Evolutionary conservation across 2,329 filamentous ascomycete species (phyloP), one percentile per base, ranked within the genome.

Genomic region (Thermoascus crustaceus): DNA sequence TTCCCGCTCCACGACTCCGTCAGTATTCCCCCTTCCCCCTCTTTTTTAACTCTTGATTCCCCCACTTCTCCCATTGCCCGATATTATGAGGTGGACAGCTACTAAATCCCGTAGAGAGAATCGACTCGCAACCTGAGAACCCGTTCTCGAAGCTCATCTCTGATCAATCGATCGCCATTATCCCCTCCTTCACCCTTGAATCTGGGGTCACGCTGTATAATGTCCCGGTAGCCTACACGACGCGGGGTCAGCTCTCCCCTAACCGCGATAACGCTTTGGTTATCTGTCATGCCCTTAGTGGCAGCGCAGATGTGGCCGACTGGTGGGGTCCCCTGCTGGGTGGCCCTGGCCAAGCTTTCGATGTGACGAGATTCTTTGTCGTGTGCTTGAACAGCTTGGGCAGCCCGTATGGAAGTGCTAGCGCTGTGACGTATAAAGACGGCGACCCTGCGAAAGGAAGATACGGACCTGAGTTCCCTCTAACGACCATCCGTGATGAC

Each of bases 401-500:
- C 3, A 73, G 69, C 42, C 71, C 71, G 0, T 75, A 75, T 43
- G 71, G 71, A 17, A 72, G 66, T 49, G 69, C 69, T 4, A 73
- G 69, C 41, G 67, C 70, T 6, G 62, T 75, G 9, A 98, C 91
- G 2, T 80, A 80, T 48, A 93, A 85, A 59, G 81, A 95, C 53
- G 87, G 87, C 9, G 76, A 93, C 49, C 65, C 73, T 10, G 69
- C 68, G 34, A 78, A 84, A 43, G 87, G 77, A 11, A 75, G 76
- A 48, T 98, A 98, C 54, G 91, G 91, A 0, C 91, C 91, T 1
- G 91, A 98, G 54, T 98, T 98, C 49, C 91, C 91, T 30, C 67
- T 98, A 44, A 95, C 91, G 1, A 96, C 91, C 0, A 85, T 98
- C 44, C 74, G 89, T 46, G 91, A 98, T 57, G 91, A 98, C 66